Evolutionary conservation across 148 eudicot species (phyloP), one percentile per base, ranked within the genome.

Genomic region (Pouteria glomerata): DNA sequence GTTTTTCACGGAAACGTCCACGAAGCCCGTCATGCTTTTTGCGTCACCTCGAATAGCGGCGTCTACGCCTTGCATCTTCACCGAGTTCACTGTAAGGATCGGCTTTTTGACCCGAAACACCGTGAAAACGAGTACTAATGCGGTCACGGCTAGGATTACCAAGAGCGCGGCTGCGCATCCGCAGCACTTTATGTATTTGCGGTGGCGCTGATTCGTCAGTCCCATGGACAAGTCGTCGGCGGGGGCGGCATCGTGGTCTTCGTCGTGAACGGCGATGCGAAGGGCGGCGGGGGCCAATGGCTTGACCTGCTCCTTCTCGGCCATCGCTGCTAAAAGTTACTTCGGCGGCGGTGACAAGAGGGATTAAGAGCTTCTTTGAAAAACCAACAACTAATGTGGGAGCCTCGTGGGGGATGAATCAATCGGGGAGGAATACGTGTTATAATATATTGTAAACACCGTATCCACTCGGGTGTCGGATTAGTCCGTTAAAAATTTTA

Each of bases 91-190:
- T 12, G 61, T 74, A 21, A 87, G 8, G 2, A 14, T 21, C 0
- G 91, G 91, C 23, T 76, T 63, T 57, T 81, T 85, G 18, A 82
- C 77, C 10, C 33, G 77, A 42, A 85, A 73, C 18, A 85, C 82
- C 24, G 91, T 87, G 53, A 87, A 79, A 12, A 70, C 71, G 27
- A 87, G 82, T 1, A 77, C 41, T 12, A 84, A 30, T 2, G 79
- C 10, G 66, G 67, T 3, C 15, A 79, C 57, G 8, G 62, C 61
- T 13, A 70, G 52, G 56, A 85, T 56, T 0, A 78, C 56, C 0
- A 71, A 8, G 2, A 77, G n/a, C 0, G 78, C 79, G 8, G 73
- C 33, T 42, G 73, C 18, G 78, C 85, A 82, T 35, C 88, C 85
- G 27, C 85, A 74, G 24, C 73, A 76, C 37, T 62, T 53, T 63